Conservation (phyloP, 768 basidiomycete genomes). For the Tulasnella sp. region DNA sequence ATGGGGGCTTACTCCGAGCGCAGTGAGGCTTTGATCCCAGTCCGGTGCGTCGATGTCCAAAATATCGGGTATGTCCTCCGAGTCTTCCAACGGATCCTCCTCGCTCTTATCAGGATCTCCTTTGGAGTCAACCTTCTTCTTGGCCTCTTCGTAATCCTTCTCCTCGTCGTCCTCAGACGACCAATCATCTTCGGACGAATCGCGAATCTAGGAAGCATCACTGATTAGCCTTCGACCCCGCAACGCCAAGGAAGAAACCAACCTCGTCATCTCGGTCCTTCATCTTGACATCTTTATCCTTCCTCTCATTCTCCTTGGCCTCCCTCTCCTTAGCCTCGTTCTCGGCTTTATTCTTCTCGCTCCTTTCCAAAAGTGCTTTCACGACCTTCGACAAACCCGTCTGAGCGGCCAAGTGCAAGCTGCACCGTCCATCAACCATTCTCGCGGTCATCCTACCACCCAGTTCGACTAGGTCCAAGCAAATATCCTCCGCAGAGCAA, state of each 20-base stretch:
- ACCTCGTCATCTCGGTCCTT: slow-evolving; percentile 36
- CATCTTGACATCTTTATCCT: background rate
- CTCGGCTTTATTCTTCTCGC: slow-evolving; percentile 39
- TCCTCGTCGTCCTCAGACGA: slow-evolving; percentile 22
- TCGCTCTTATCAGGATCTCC: slow-evolving; percentile 12
- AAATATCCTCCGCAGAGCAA: slow-evolving; percentile 47
- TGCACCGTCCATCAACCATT: slow-evolving; percentile 54
- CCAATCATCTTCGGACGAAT: slow-evolving; percentile 26
- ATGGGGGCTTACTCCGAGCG: slow-evolving; percentile 50
- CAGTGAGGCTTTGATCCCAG: slow-evolving; percentile 57
- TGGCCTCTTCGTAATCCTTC: slow-evolving; percentile 43
- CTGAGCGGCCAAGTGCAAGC: slow-evolving; percentile 57
- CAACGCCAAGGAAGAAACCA: background rate
- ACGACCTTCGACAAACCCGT: slow-evolving; percentile 38
- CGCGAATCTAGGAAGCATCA: slow-evolving; percentile 30
- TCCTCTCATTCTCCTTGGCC: slow-evolving; percentile 18
- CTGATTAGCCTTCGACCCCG: background rate
- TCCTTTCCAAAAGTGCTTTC: slow-evolving; percentile 52
- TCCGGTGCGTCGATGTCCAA: slow-evolving; percentile 53
- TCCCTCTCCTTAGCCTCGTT: slow-evolving; percentile 33
- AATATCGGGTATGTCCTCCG: slow-evolving; percentile 49
- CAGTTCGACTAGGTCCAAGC: slow-evolving; percentile 51
- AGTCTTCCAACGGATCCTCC: slow-evolving; percentile 46
- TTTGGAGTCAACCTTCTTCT: slow-evolving; percentile 30
- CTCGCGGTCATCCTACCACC: slow-evolving; percentile 56